Conservation (phyloP, 176 grass and related monocot species). For the Hyparrhenia diplandra region DNA sequence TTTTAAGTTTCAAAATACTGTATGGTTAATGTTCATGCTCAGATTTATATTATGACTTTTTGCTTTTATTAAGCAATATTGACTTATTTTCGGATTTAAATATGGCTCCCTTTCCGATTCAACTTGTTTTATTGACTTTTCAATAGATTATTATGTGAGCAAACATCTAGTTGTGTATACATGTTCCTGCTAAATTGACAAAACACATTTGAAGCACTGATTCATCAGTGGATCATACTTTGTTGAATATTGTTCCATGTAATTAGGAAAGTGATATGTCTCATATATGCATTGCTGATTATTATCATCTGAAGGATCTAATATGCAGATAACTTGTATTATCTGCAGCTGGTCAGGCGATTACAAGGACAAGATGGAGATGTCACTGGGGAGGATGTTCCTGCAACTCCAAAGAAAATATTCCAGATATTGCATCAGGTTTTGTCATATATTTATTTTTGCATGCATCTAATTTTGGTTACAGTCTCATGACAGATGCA, state of each 20-base stretch:
- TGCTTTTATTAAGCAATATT: slow-evolving; percentile 10
- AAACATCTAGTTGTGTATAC: background rate
- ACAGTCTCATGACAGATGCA: background rate
- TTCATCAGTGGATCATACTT: background rate
- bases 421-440: slow-evolving; percentile 99
- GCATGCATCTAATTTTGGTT: slow-evolving; percentile 11
- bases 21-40: background rate
- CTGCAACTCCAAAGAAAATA: slow-evolving; percentile 89
- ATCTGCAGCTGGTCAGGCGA: slow-evolving; percentile 83
- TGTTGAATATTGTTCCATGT: background rate
- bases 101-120: background rate
- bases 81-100: background rate
- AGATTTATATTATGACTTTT: background rate
- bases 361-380: slow-evolving; percentile 96
- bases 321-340: slow-evolving; percentile 15
- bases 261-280: background rate
- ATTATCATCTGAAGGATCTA: slow-evolving; percentile 15
- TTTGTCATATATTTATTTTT: slow-evolving; percentile 20
- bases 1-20: too few species aligned
- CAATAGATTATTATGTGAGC: background rate
- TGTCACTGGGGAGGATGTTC: slow-evolving; percentile 77
- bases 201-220: background rate
- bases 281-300: background rate
- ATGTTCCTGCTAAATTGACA: background rate
- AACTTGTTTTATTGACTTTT: background rate